A percentile compares a stretch with the other conserved stretches of the same genome.
Evolutionary conservation across 2,329 filamentous ascomycete species (phyloP).

Genomic region (Cercospora berteroae): DNA sequence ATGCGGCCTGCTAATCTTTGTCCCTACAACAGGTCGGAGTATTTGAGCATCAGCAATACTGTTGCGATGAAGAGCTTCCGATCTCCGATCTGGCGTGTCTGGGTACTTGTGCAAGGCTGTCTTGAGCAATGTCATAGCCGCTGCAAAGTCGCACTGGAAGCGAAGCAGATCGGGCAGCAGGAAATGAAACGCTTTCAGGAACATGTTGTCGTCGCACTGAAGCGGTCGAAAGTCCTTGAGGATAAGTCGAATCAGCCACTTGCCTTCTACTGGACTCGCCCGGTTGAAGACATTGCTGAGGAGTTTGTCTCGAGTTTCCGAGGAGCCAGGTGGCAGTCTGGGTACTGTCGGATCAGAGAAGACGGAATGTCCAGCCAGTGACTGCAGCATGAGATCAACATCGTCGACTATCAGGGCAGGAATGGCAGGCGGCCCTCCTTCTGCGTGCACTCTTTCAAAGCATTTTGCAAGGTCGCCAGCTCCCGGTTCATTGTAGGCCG

Average conservation of each 20-base stretch:
- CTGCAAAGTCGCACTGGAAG: constrained; percentile 66
- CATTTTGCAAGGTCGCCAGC: constrained; percentile 69
- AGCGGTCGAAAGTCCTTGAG: constrained; percentile 74
- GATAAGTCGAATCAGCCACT: constrained; percentile 82
- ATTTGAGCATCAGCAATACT: constrained; percentile 35
- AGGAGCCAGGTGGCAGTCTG: constrained; percentile 25
- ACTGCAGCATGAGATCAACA: constrained; percentile 64
- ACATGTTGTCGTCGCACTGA: constrained; percentile 55
- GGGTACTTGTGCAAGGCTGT: constrained; percentile 42
- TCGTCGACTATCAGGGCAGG: constrained; percentile 64
- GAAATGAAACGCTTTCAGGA: constrained; percentile 65
- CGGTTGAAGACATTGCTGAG: constrained; percentile 60
- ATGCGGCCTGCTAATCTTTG: constrained; percentile 48
- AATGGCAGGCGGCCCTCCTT: constrained; percentile 49
- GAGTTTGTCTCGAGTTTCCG: constrained; percentile 42
- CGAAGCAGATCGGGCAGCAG: constrained; percentile 67
- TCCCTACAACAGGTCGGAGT: constrained; percentile 40
- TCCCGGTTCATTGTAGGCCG: constrained; percentile 59
- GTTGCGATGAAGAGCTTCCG: constrained; percentile 35
- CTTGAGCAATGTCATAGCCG: constrained; percentile 58
- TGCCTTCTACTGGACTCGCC: constrained; percentile 67
- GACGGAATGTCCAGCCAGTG: constrained; percentile 64
- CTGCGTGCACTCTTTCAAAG: constrained; percentile 62
- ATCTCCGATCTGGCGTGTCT: constrained; percentile 36
- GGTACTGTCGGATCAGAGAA: constrained; percentile 67